Base-by-base conservation (phyloP, 345 rosid species). In the Limnanthes douglasii region DNA sequence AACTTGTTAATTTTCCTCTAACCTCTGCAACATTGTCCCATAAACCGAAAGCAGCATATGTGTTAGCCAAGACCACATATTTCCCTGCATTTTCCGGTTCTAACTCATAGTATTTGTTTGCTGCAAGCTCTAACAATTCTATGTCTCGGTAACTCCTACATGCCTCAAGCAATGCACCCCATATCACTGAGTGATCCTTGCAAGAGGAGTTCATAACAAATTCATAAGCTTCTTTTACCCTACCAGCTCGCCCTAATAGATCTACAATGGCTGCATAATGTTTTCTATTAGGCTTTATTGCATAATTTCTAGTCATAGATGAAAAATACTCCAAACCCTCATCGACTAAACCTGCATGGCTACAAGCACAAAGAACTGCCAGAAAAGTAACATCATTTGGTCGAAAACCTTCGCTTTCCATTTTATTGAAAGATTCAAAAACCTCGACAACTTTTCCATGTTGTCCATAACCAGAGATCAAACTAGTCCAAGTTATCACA, bases 211-310 rank as follows among this genome's bases (percentile, higher is more conserved):
- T 56, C 53, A 73, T 31, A 41, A 72, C 64, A 48, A 78, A 57
- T 26, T 65, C 70, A 20, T 62, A 72, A 4, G 85, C 82, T 53
- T 74, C 90, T 46, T 61, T 51, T 33, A 82, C 32, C 57, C 51
- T 73, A 32, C 90, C 90, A 18, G 82, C 65, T 44, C 76, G 79
- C 19, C 86, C 85, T 25, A 82, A 39, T 32, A 65, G 65, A 39
- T 78, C 85, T 38, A 73, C 84, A 53, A 82, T 61, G 26, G 62
- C 75, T 21, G 90, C 86, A 45, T 78, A 78, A 45, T 82, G 85
- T 18, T 52, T 62, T 41, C 66, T 65, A 41, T 65, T 59, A 8
- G 79, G 90, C 13, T 48, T 54, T 31, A 78, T 69, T 31, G 77
- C 71, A 52, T 72, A 72, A 31, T 64, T 65, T 29, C 63, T 59